These are phyloP conservation scores for Penstemon davidsonii DNA, from an alignment of 257 asterid genomes.

Conservation along the genomic window DNA sequence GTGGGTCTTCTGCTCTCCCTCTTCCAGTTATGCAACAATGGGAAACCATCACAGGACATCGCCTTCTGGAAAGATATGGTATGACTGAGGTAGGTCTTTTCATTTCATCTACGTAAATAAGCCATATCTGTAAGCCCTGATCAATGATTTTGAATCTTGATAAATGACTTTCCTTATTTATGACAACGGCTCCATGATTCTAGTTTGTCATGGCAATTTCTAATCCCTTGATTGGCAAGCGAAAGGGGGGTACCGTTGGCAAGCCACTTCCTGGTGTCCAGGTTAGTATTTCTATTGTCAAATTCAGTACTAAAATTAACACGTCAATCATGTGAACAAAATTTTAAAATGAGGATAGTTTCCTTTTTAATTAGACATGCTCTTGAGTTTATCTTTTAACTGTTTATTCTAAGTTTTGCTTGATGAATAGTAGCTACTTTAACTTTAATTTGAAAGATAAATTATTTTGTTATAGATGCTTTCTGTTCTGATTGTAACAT, in stretches of 20 bases:
- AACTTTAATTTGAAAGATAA: background rate
- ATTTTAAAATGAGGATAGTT: background rate
- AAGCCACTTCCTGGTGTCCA: constrained; percentile 86
- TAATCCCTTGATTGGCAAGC: constrained; percentile 73
- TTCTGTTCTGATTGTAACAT: background rate
- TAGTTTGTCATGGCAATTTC: constrained; percentile 97
- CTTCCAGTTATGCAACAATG: constrained; percentile 96
- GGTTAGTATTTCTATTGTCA: constrained; percentile 49
- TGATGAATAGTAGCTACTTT: background rate
- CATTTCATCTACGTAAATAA: constrained; percentile 14
- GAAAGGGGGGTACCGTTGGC: constrained; percentile 97
- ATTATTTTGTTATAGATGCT: background rate
- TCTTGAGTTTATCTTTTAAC: too few relatives aligned
- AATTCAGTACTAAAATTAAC: background rate
- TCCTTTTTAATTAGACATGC: background rate
- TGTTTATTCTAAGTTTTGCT: background rate
- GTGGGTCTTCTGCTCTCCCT: constrained; percentile 99
- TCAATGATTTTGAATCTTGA: background rate
- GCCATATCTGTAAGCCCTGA: constrained; percentile 1
- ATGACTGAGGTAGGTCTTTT: constrained; percentile 81
- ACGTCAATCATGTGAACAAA: background rate
- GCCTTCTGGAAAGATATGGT: constrained; percentile 89
- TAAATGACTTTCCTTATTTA: constrained; percentile 16
- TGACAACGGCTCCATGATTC: constrained; percentile 21
- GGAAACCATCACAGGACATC: constrained; percentile 89